phyloP scores from a whole-genome alignment of 2,329 filamentous ascomycete genomes.

The Cladobotryum mycophilum region DNA sequence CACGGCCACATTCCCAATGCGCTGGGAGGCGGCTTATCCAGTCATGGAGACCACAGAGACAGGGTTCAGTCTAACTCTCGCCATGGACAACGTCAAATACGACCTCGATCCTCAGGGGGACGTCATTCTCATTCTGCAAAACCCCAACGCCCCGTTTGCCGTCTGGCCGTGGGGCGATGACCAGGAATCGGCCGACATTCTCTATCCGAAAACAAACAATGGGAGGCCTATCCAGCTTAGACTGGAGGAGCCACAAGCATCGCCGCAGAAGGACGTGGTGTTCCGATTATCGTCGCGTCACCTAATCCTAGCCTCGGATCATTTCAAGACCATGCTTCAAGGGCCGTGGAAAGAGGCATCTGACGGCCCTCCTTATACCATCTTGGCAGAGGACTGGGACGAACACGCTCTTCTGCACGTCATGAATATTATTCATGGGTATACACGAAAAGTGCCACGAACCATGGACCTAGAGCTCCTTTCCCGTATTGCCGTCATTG shows the following conservation, averaged over 20 bases:
- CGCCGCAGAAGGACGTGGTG: not conserved
- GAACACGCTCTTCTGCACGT: slow-evolving; percentile 33
- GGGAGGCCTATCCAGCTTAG: not conserved
- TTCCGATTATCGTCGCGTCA: slow-evolving; percentile 27
- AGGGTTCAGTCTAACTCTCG: too few relatives aligned
- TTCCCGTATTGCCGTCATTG: slow-evolving; percentile 37
- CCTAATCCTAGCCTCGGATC: slow-evolving; percentile 27
- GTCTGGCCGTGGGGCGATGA: not conserved
- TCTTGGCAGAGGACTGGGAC: slow-evolving; percentile 21
- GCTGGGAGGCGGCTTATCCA: too few relatives aligned
- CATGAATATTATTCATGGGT: slow-evolving; percentile 40
- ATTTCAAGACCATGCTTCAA: slow-evolving; percentile 15
- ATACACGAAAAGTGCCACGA: slow-evolving; percentile 32
- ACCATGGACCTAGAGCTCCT: slow-evolving; percentile 34
- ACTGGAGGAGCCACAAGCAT: not conserved
- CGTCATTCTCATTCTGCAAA: not conserved
- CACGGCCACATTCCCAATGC: too few relatives aligned
- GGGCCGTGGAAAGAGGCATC: slow-evolving; percentile 8
- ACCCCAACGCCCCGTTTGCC: not conserved
- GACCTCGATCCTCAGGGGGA: not conserved
- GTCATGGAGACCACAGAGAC: too few relatives aligned
- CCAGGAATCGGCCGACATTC: not conserved
- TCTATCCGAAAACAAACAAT: not conserved
- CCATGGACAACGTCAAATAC: not conserved
- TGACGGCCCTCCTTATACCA: slow-evolving; percentile 15